Base-by-base conservation (phyloP, 2,329 filamentous ascomycete genomes). In the Cladophialophora exuberans region DNA sequence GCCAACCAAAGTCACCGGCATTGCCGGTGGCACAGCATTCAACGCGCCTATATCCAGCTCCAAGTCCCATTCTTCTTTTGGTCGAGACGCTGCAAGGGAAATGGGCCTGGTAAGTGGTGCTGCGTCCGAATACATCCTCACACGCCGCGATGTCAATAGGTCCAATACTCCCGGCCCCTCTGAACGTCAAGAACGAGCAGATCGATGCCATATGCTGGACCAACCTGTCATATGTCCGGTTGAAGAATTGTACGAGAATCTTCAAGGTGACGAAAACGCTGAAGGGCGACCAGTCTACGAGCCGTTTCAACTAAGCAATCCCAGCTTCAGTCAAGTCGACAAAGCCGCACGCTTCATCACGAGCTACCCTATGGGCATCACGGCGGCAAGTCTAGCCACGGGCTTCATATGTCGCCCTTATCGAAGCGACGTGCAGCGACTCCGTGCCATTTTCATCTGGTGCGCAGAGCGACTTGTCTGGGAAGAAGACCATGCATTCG, bases 371-470 rank as follows among this genome's bases (percentile, higher is more conserved):
- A 85, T 89, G 0, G 88, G 87, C 73, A 90, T 88, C 0, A 96
- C 89, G 13, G 85, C 93, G 0, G 83, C 87, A 22, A 89, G 87
- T 25, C 78, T 99, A 13, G 91, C 94, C 0, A 94, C 94, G 54
- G 90, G 87, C 1, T 96, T 96, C 68, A 85, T 99, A 9, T 99
- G 95, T 68, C 84, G 94, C 23, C 95, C 94, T 0, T 96, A 97
- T 70, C 83, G 92, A 56, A 97, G 90, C 71, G 93, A 97, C 65
- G 90, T 97, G 0, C 94, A 99, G 70, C 84, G 92, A 30, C 75
- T 99, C 22, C 84, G 95, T 20, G 93, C 94, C 13, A 97, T 99
- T 59, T 99, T 97, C 67, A 97, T 89, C 1, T 99, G 93, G 93
- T 90, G 96, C 4, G 84, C 90, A n/a, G 94, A 99, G 69, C 91